phyloP scores from a whole-genome alignment of 2,329 filamentous ascomycete species.

The Trichoderma sp. region DNA sequence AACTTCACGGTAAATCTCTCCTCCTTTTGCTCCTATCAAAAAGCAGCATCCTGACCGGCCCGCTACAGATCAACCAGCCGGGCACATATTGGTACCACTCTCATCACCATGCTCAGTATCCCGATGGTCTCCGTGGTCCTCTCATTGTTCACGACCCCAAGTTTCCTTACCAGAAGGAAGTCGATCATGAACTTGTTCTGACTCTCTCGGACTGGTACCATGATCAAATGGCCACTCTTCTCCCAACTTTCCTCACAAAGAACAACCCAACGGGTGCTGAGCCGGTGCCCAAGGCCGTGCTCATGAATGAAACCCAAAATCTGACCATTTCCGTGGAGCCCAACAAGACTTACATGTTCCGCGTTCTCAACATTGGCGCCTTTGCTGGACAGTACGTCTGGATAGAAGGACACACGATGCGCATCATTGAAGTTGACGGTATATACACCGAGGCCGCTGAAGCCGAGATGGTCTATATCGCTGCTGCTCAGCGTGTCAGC shows the following conservation, averaged over 20 bases:
- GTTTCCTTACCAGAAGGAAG: constrained; percentile 57
- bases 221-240: constrained; percentile 51
- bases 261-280: constrained; percentile 60
- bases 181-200: constrained; percentile 64
- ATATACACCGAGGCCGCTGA: constrained; percentile 64
- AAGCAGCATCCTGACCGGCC: neutral
- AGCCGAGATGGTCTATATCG: constrained; percentile 65
- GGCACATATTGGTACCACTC: constrained; percentile 83
- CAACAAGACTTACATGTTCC: constrained; percentile 71
- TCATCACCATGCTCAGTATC: constrained; percentile 67
- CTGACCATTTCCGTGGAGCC: constrained; percentile 61
- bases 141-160: constrained; percentile 65
- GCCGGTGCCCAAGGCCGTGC: constrained; percentile 66
- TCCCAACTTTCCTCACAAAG: constrained; percentile 54
- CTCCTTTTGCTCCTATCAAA: neutral
- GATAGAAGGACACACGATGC: constrained; percentile 68
- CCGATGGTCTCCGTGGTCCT: constrained; percentile 67
- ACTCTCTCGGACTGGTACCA: constrained; percentile 75
- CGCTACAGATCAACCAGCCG: constrained; percentile 58
- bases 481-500: constrained; percentile 67
- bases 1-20: constrained; percentile 60
- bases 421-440: constrained; percentile 72
- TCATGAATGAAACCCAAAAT: constrained; percentile 71
- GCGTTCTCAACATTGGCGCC: constrained; percentile 71
- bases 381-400: constrained; percentile 68